Evolutionary conservation across 176 grass and related monocot species (phyloP).

Genomic region (Carex kokanica): DNA sequence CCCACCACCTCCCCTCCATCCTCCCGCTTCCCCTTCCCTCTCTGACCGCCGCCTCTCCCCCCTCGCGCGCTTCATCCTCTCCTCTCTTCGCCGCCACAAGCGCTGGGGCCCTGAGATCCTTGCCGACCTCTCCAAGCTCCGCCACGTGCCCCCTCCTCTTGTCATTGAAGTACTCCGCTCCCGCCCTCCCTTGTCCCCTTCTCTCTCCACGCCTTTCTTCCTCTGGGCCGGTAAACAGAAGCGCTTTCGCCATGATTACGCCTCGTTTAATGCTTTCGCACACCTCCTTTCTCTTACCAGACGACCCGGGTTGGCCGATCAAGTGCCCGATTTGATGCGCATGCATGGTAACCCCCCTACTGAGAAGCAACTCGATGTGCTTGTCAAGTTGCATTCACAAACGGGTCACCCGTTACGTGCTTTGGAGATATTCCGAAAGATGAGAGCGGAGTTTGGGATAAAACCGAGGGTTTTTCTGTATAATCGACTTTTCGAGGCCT

Average conservation of each 20-base stretch:
- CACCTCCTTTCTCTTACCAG: constrained; percentile 41
- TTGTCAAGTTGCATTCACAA: constrained; percentile 62
- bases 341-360: constrained; percentile 59
- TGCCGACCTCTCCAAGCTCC: constrained; percentile 68
- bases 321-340: constrained; percentile 81
- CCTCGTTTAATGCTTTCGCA: constrained; percentile 68
- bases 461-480: constrained; percentile 56
- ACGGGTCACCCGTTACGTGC: constrained; percentile 50
- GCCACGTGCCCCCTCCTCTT: constrained; percentile 53
- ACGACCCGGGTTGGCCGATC: constrained; percentile 49
- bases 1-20: background rate
- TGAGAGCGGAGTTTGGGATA: constrained; percentile 54
- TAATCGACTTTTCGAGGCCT: constrained; percentile 61
- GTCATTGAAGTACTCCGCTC: constrained; percentile 54
- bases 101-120: constrained; percentile 56
- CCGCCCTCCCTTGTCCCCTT: constrained; percentile 39
- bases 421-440: constrained; percentile 57
- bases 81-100: constrained; percentile 52
- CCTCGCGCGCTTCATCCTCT: constrained; percentile 64
- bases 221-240: constrained; percentile 74
- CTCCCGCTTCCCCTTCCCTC: constrained; percentile 21
- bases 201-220: constrained; percentile 80
- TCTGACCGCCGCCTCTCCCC: constrained; percentile 59
- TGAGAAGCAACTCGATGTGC: constrained; percentile 64
- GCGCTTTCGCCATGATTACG: constrained; percentile 66